Percentiles rank a stretch among this genome's conserved stretches.
Evolutionary conservation across 768 basidiomycete species (phyloP).

Genomic region (Russula olivacea): DNA sequence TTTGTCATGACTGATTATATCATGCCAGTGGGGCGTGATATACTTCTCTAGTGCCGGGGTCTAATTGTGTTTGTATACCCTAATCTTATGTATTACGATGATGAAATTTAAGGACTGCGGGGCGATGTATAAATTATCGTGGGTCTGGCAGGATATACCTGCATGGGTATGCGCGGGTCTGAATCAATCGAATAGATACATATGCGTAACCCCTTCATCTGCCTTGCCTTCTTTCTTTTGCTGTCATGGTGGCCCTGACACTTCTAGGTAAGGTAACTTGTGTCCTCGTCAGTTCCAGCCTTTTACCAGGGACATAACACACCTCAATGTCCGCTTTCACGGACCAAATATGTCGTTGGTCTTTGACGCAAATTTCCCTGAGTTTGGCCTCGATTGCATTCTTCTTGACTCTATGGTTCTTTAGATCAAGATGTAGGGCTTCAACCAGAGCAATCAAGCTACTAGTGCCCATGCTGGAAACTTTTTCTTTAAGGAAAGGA

Average conservation of each 20-base stretch:
- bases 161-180: background rate
- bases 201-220: background rate
- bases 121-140: constrained; percentile 5
- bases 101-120: background rate
- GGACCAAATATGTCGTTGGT: constrained; percentile 67
- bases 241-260: background rate
- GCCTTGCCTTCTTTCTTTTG: background rate
- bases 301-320: background rate
- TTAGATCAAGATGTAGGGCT: constrained; percentile 63
- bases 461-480: constrained; percentile 51
- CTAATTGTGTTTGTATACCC: background rate
- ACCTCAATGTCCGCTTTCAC: constrained; percentile 40
- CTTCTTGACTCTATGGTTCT: constrained; percentile 70
- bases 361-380: constrained; percentile 69
- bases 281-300: constrained; percentile 1
- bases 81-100: constrained; percentile 9
- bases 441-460: constrained; percentile 67
- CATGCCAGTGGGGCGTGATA: background rate
- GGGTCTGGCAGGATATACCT: background rate
- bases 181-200: constrained; percentile 8
- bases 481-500: constrained; percentile 54
- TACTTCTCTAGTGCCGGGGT: background rate
- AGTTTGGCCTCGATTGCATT: constrained; percentile 79
- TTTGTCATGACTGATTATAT: background rate
- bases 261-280: constrained; percentile 6